Evolutionary conservation across 2,329 filamentous ascomycete species (phyloP), one percentile per base, ranked within the genome.

Genomic region (Aspergillus hortae): DNA sequence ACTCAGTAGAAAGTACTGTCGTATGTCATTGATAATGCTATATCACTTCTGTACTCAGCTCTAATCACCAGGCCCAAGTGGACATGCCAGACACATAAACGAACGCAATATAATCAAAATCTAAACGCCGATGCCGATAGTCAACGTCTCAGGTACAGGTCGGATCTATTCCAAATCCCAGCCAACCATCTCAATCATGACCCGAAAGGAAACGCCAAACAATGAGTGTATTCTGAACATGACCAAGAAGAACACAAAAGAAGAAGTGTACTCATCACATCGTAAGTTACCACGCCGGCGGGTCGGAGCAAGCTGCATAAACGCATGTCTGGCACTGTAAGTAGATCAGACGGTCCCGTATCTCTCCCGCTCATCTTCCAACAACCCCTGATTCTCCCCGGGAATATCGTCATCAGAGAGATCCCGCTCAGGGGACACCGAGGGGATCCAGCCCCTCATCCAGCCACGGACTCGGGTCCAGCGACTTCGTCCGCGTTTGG

Each of bases 401-500:
- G 57, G 36, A 21, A 45, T 42, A 6, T 53, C 49, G 23, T 44
- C 38, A n/a, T 38, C 27, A 4, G 27, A 41, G 17, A 46, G 50
- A 23, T 64, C 63, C 48, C 63, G 64, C 25, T 64, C 61, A 30
- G 72, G 70, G 17, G 71, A 70, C 23, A 77, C 70, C 15, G 74
- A 74, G 49, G 84, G 84, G 33, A 85, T 78, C 84, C 83, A 86
- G 2, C 83, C 83, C 53, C 83, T 75, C 82, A 86, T 85, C 82
- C 82, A 86, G 9, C 83, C 83, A 51, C 74, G 81, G 5, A 85
- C 82, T 25, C 76, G 71, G 38, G 75, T 73, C 83, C 82, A 86
- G 47, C 75, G 74, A 51, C 67, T 69, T 19, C 70, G 67, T 3
- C 76, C 66, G 55, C 69, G 59, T 42, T 68, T 67, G 12, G 72